Evolutionary conservation across 768 basidiomycete species (phyloP), one percentile per base, ranked within the genome.

Genomic region (Leccinum variicolor): DNA sequence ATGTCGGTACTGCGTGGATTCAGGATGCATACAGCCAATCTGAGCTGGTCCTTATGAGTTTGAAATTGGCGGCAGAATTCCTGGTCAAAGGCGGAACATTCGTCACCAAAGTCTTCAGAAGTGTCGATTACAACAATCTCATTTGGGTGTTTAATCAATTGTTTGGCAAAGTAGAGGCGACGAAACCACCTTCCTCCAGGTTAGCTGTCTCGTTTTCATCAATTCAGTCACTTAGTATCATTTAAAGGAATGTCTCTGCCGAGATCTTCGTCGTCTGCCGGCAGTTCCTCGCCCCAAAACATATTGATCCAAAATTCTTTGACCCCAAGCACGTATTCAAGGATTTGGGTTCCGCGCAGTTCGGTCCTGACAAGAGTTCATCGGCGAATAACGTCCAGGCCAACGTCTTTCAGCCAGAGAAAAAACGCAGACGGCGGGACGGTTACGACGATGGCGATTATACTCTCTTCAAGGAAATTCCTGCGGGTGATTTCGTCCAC

Each of bases 241-340:
- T 39, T 52, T 34, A 15, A 39, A 95, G 95, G 77, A 98, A 96
- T 76, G 97, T 99, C 46, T 99, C 97, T 46, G 97, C 97, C 13
- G 97, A 99, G 75, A 99, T 99, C 69, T 99, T 99, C 80, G 97
- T 99, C 65, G 92, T 98, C 51, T 99, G 97, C 74, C 89, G 88
- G 56, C 92, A 92, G 57, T 99, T 93, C 76, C 82, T 92, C 56
- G 94, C 95, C 9, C 97, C 97, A 3, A 94, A 92, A 73, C 82
- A 89, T 65, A 96, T 99, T 65, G 97, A 99, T 68, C 94, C 96
- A 14, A 97, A 96, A 75, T 97, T 99, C 75, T 86, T 99, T 60
- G 95, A 98, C 71, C 92, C 96, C 3, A 92, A 87, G 69, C 93
- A 98, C 68, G 97, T 99, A 61, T 99, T 99, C 82, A 95, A 97